These are phyloP conservation scores for Leccinum broughii DNA, from an alignment of 768 basidiomycete species.

Conservation along the genomic window DNA sequence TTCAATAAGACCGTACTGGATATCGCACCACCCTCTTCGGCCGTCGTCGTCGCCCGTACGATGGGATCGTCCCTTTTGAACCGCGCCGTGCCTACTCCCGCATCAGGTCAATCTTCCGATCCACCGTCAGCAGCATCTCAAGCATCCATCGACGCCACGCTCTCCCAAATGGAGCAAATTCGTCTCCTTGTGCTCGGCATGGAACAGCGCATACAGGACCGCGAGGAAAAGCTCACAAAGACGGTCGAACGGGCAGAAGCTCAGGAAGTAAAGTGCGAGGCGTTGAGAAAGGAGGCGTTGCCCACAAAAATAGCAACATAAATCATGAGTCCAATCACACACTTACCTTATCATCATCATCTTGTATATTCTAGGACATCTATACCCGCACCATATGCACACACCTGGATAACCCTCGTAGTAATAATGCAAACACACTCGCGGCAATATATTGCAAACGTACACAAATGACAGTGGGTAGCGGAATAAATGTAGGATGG, in stretches of 20 bases:
- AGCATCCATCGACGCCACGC: slow-evolving; percentile 39
- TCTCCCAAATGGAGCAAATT: slow-evolving; percentile 68
- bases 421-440: slow-evolving; percentile 24
- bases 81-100: slow-evolving; percentile 21
- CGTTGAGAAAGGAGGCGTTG: slow-evolving; percentile 42
- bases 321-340: slow-evolving; percentile 7
- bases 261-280: slow-evolving; percentile 57
- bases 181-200: slow-evolving; percentile 70
- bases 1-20: slow-evolving; percentile 35
- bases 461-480: slow-evolving; percentile 32
- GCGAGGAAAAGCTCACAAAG: slow-evolving; percentile 62
- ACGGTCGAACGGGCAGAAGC: slow-evolving; percentile 60
- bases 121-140: slow-evolving; percentile 22
- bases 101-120: slow-evolving; percentile 17
- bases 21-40: slow-evolving; percentile 33
- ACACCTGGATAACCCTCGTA: slow-evolving; percentile 2
- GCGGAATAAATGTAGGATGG: slow-evolving; percentile 27
- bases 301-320: slow-evolving; percentile 22
- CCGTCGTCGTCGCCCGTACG: slow-evolving; percentile 30
- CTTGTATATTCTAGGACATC: slow-evolving; percentile 26
- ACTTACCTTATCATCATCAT: slow-evolving; percentile 16
- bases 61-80: slow-evolving; percentile 31
- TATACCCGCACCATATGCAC: slow-evolving; percentile 14
- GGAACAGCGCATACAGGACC: slow-evolving; percentile 65
- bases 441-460: slow-evolving; percentile 27